Evolutionary conservation across 352 stramenopile genomes (phyloP), one percentile per base, ranked within the genome.

Genomic region (Plasmopara viticola): DNA sequence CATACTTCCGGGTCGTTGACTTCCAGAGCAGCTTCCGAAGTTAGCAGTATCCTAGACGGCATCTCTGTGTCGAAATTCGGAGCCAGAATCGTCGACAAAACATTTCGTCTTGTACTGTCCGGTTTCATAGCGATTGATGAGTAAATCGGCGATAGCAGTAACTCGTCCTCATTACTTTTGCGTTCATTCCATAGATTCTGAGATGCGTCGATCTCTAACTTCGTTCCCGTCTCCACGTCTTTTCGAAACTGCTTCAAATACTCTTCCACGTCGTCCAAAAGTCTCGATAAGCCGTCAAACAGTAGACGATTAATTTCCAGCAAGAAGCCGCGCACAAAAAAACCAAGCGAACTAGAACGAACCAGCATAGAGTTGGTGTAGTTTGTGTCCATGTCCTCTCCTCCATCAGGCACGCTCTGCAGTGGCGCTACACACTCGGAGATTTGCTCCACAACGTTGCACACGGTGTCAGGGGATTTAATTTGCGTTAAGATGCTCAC

Each of bases 271-370:
- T 87, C 70, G 13, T 90, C 80, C 39, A 73, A 88, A 29, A 88
- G 62, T 20, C 67, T 59, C 28, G 75, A 84, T n/a, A 90, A 55
- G 4, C 80, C 78, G 20, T 90, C 80, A 20, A 90, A 90, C 35
- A 90, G 45, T 34, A 83, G 37, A 0, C 75, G 62, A 42, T 85
- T 78, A 13, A 83, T 58, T 1, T 64, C 60, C 29, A 90, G 43
- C n/a, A 86, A 60, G 46, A 90, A 84, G 39, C 65, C 72, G 18
- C 80, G 78, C 43, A 90, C 74, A 46, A 87, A 90, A 13, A 87
- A 53, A 1, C 80, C 80, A 15, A 90, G 58, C 41, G 85, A 48
- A 51, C 78, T 90, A 20, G 56, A 66, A 20, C 78, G 68, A 30
- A 62, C 64, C 15, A 90, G 64, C 31, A 69, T 58, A 13, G 66